Base-by-base conservation (phyloP, 1,139 yeast species). In the Kluyveromyces sp. region DNA sequence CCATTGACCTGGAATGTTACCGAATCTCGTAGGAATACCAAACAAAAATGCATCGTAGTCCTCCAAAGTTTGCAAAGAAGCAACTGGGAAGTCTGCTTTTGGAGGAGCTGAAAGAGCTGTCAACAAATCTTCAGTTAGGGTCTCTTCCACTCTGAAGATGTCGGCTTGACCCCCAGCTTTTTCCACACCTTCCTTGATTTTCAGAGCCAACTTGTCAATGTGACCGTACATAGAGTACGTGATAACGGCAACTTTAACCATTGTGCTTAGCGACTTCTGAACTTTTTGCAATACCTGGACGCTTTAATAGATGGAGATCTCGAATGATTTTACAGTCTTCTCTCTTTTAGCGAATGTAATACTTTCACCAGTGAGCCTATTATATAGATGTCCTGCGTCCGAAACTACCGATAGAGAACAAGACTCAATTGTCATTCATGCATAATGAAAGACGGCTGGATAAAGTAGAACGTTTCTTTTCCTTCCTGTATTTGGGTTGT, bases 161-260 rank as follows among this genome's bases (percentile, higher is more conserved):
- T 74, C 78, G 42, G 85, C 87, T 2, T 60, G 53, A 49, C 83
- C 82, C 53, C 94, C 94, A 37, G 86, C 79, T 34, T 74, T 67
- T 55, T 73, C 78, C 45, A 83, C 67, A 55, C 94, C 94, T 47
- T 68, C 68, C 66, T 78, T 71, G 55, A 75, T 75, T 40, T 78
- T 70, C 64, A 74, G 71, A 44, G 92, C 89, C 50, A 83, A 53
- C 41, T 71, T 66, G 51, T 77, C 75, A 55, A 83, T 67, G 67
- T 85, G 95, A 57, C 85, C 86, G 71, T 82, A 84, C 58, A 79
- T 65, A 41, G 94, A 77, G 74, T 86, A 86, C 63, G 78, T 76
- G 61, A 86, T 72, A 58, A 86, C 80, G 33, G 68, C 68, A 41
- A 63, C 48, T 32, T 53, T 54, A 15, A 46, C 49, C 58, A 53